phyloP scores from a whole-genome alignment of 768 basidiomycete genomes.

The Pulveroboletus frians region DNA sequence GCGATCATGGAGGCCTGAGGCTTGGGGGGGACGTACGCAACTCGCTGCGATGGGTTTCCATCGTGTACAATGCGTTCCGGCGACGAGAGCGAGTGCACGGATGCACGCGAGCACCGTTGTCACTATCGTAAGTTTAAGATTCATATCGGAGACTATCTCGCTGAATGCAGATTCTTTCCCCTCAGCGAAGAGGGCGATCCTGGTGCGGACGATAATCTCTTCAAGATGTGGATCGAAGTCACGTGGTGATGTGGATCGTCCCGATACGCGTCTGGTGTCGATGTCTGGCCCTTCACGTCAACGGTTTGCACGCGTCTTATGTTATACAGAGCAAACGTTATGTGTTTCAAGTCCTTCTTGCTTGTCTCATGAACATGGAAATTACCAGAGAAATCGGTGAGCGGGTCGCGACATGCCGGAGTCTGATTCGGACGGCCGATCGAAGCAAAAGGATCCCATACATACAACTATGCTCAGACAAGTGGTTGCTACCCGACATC shows the following conservation, averaged over 20 bases:
- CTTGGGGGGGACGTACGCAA: conserved; percentile 74
- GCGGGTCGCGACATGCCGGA: conserved; percentile 62
- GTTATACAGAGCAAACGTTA: conserved; percentile 71
- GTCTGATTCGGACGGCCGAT: conserved; percentile 76
- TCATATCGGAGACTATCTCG: neutral
- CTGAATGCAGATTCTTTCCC: conserved; percentile 70
- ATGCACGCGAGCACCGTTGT: conserved; percentile 67
- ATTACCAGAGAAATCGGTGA: conserved; percentile 64
- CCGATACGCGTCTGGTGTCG: neutral
- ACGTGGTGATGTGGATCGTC: conserved; percentile 83
- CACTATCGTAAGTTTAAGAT: conserved; percentile 10
- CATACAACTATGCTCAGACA: conserved; percentile 80
- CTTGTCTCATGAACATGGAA: conserved; percentile 79
- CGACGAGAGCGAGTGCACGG: conserved; percentile 81
- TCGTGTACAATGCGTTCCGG: conserved; percentile 89
- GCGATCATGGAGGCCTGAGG: conserved; percentile 79
- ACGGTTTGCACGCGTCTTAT: neutral
- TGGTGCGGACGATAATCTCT: conserved; percentile 52
- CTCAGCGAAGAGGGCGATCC: conserved; percentile 61
- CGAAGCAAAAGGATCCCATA: conserved; percentile 90
- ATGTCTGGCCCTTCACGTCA: neutral
- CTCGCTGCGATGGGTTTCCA: conserved; percentile 86
- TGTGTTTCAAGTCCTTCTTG: conserved; percentile 85
- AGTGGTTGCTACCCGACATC: neutral
- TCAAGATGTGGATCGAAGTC: conserved; percentile 86